Evolutionary conservation across 257 asterid genomes (phyloP), one percentile per base, ranked within the genome.

Genomic region (Nicotiana undulata): DNA sequence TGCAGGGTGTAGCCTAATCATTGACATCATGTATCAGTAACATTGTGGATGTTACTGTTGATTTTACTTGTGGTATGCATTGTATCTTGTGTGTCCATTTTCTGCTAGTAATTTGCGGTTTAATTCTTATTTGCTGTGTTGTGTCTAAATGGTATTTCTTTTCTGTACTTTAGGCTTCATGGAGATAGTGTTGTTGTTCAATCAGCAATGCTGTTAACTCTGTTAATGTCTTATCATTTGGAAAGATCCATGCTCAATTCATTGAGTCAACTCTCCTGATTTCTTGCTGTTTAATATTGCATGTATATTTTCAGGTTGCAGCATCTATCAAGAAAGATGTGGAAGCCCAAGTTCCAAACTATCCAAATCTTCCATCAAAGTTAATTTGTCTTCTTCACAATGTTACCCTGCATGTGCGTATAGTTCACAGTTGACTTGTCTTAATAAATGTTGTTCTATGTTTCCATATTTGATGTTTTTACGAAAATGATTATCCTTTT

Each of bases 291-390:
- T 76, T 72, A 78, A 63, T 31, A 51, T 28, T 81, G 32, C 61
- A 76, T 61, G 9, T 9, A 18, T 15, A 32, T 26, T 13, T 84
- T 59, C 89, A 96, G 99, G 99, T 96, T 75, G 98, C 98, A 37
- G 97, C 97, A 24, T 96, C 99, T n/a, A 96, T 94, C 98, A 95
- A 92, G 85, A 96, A 92, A 86, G 93, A 92, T 82, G 91, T 92
- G 7, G 98, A 94, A 28, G 81, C 92, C 40, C 82, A 79, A 64
- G 88, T 95, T 80, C 99, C 99, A 18, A 94, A 91, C 83, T 96
- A 96, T 86, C 97, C 98, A 59, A 96, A 94, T 86, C 98, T 96
- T 80, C 97, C 99, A 34, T 88, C 99, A 32, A 94, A 92, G 88
- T 81, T 96, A 85, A 88, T 94, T 44, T 96, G 99, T 87, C 83